Percentiles rank a stretch among this genome's conserved stretches.
Evolutionary conservation across 2,329 filamentous ascomycete genomes (phyloP).

Genomic region (Sclerotinia minor): DNA sequence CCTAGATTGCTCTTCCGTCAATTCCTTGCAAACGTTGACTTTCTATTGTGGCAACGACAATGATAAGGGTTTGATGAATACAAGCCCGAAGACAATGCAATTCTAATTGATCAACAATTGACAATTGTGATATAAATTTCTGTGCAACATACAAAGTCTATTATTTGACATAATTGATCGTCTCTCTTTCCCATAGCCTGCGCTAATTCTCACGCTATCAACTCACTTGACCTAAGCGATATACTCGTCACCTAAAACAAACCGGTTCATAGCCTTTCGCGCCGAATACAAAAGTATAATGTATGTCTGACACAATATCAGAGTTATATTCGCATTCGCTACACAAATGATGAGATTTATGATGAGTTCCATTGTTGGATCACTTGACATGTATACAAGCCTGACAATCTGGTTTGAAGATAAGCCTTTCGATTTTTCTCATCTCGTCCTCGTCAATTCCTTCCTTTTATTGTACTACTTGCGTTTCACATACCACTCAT

Average conservation of each 20-base stretch:
- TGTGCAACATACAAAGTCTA: neutral
- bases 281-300: neutral
- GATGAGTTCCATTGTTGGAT: neutral
- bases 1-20: neutral
- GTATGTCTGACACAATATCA: neutral
- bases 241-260: neutral
- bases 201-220: neutral
- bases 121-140: too few species aligned
- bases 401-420: neutral
- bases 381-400: neutral
- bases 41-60: neutral
- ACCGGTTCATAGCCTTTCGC: too few species aligned
- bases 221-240: neutral
- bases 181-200: too few species aligned
- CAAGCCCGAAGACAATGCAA: too few species aligned
- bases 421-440: neutral
- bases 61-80: neutral
- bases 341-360: conserved; percentile 1
- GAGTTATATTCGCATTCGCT: neutral
- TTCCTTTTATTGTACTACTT: too few species aligned
- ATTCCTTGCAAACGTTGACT: neutral
- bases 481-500: neutral
- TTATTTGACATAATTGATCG: neutral
- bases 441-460: too few species aligned
- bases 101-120: neutral